These are phyloP conservation scores for Scedosporium dehoogii DNA, from an alignment of 2,329 filamentous ascomycete species.

Conservation along the genomic window DNA sequence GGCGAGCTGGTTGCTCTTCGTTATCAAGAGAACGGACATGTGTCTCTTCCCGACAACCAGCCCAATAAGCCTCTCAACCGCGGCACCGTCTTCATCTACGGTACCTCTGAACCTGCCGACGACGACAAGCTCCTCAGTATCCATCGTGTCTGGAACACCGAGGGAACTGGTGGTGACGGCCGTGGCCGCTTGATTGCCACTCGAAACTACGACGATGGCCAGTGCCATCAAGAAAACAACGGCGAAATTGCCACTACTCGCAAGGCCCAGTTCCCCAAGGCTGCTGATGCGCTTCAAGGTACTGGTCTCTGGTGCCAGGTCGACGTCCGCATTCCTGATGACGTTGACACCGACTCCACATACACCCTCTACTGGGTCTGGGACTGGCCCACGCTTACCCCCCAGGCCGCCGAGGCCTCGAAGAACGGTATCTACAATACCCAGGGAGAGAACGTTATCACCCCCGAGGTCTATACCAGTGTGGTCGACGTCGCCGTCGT, in stretches of 20 bases:
- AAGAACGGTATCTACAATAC: constrained; percentile 28
- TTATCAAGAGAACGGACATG: constrained; percentile 70
- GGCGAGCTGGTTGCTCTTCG: constrained; percentile 57
- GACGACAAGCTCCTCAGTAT: constrained; percentile 50
- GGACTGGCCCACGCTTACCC: constrained; percentile 68
- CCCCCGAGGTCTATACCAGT: constrained; percentile 31
- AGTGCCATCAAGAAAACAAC: constrained; percentile 74
- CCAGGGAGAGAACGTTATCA: constrained; percentile 10
- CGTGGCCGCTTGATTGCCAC: constrained; percentile 67
- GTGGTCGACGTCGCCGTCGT: constrained; percentile 29
- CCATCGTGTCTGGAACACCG: constrained; percentile 65
- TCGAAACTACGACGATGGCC: constrained; percentile 79
- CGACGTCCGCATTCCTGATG: constrained; percentile 63
- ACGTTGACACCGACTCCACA: constrained; percentile 49
- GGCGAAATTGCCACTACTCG: constrained; percentile 49
- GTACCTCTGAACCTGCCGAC: constrained; percentile 48
- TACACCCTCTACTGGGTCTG: constrained; percentile 94
- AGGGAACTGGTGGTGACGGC: constrained; percentile 71
- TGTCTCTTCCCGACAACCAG: constrained; percentile 47
- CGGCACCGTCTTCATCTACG: constrained; percentile 68
- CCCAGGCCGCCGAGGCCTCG: constrained; percentile 26
- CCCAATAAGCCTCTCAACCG: constrained; percentile 53
- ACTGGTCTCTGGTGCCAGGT: constrained; percentile 69
- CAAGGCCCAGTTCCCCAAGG: constrained; percentile 41
- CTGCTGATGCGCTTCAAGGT: constrained; percentile 39